A percentile compares a stretch with the other conserved stretches of the same genome.
These are phyloP conservation scores for Colletotrichum zoysiae DNA, from an alignment of 2,329 filamentous ascomycete species.

Conservation along the genomic window DNA sequence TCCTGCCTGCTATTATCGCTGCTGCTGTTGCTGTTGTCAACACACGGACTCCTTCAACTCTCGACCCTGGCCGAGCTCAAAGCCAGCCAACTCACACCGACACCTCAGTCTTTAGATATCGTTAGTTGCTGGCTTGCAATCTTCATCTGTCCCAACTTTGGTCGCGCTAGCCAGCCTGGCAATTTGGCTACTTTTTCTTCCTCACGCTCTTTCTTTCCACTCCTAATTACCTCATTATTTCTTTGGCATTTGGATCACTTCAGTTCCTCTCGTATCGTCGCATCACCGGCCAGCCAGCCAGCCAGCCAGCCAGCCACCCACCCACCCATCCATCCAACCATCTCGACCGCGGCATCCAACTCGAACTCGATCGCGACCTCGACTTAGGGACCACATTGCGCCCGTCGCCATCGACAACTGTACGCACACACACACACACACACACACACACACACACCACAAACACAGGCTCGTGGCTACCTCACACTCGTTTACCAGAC, in stretches of 20 bases:
- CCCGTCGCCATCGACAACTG: constrained; percentile 20
- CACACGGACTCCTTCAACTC: constrained; percentile 24
- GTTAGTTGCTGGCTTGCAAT: constrained; percentile 26
- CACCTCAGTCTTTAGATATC: constrained; percentile 16
- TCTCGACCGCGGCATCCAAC: constrained; percentile 25
- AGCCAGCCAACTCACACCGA: constrained; percentile 42
- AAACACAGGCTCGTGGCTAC: neutral
- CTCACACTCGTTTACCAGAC: constrained; percentile 30
- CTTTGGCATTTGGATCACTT: constrained; percentile 1
- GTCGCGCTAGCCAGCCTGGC: constrained; percentile 36
- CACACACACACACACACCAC: neutral
- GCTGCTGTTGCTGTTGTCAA: neutral
- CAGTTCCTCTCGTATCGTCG: constrained; percentile 6
- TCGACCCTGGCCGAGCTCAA: constrained; percentile 36
- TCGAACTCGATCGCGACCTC: neutral
- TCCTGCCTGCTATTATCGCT: neutral
- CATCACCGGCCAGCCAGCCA: constrained; percentile 22
- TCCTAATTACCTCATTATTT: constrained; percentile 20
- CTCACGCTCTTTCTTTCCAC: constrained; percentile 35
- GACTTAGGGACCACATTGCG: constrained; percentile 13
- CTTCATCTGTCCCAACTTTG: constrained; percentile 29
- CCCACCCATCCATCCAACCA: neutral
- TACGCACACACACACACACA: neutral
- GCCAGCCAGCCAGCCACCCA: constrained; percentile 7
- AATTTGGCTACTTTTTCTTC: constrained; percentile 32